Evolutionary conservation across 2,329 filamentous ascomycete species (phyloP), one percentile per base, ranked within the genome.

Genomic region (Aspergillus vadensis): DNA sequence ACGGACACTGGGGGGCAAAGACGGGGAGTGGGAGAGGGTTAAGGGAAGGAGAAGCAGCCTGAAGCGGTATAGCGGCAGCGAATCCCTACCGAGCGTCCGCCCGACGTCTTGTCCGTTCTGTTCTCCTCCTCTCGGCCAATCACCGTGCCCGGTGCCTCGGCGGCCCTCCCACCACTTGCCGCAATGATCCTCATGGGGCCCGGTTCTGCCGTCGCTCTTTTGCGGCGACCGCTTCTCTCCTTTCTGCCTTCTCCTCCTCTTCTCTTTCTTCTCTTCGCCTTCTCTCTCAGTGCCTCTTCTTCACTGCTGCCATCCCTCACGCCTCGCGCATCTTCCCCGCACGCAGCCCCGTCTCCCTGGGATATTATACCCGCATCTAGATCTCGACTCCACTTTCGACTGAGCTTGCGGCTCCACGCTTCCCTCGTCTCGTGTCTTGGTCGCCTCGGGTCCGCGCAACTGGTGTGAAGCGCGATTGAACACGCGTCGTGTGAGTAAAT

Each of bases 101-200:
- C 66, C 69, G 65, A 58, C 38, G 57, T 64, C 60, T 62, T 67
- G 59, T 70, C 59, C 62, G 62, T 55, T 32, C 61, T 57, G 59
- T 62, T 68, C 73, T 74, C 74, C 74, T 76, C 72, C 66, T 72
- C 69, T 74, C 67, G 64, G 41, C 74, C 74, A 77, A 77, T 77
- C 70, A 77, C 19, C 51, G 38, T 32, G 58, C 62, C 54, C 58
- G 49, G 56, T 65, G 60, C 64, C 63, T 63, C 69, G 69, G 71
- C 69, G 68, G 67, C 70, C 75, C 70, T 76, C 70, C 69, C 69
- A 60, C 67, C 68, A 65, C 67, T 68, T 68, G 66, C 65, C 67
- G 65, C 67, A 69, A 66, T 69, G 66, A 68, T 70, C 67, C 69
- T 69, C 67, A 68, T 65, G 67, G 64, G 61, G 62, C 63, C 65